These are phyloP conservation scores for Apiospora arundinis DNA, from an alignment of 2,329 filamentous ascomycete genomes.

Conservation along the genomic window DNA sequence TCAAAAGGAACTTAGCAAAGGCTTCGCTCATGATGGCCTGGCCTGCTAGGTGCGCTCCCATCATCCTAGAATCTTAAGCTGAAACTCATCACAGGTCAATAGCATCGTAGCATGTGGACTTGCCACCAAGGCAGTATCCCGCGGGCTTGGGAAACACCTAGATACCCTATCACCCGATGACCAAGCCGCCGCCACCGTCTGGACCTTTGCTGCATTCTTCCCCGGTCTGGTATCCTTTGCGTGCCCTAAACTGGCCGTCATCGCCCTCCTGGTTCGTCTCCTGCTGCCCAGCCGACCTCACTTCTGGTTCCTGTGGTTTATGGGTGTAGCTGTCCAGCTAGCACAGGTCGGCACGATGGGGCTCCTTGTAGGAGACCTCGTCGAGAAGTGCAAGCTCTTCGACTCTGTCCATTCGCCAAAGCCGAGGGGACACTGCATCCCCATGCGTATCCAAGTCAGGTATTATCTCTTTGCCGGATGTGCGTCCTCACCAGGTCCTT, in stretches of 20 bases:
- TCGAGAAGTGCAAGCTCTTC: background rate
- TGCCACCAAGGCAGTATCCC: background rate
- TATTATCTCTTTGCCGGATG: conserved; percentile 37
- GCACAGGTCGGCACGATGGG: background rate
- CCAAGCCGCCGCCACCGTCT: background rate
- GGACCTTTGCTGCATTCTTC: conserved; percentile 5
- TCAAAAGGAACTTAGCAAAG: background rate
- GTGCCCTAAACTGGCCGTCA: conserved; percentile 8
- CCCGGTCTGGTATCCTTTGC: conserved; percentile 11
- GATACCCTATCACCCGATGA: background rate
- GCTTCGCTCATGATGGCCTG: background rate
- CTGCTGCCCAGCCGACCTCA: conserved; percentile 14
- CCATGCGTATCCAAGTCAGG: background rate
- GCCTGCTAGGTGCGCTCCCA: background rate
- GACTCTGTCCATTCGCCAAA: background rate
- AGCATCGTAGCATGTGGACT: background rate
- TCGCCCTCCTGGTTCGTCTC: background rate
- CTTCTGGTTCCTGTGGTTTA: conserved; percentile 18
- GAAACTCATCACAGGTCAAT: background rate
- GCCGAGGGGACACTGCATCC: background rate
- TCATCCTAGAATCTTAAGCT: background rate
- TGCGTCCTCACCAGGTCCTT: conserved; percentile 28
- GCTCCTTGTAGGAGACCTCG: background rate
- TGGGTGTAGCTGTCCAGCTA: conserved; percentile 1
- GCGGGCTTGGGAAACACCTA: background rate